Evolutionary conservation across 176 grass and related monocot genomes (phyloP).

Genomic region (Pharus latifolius): DNA sequence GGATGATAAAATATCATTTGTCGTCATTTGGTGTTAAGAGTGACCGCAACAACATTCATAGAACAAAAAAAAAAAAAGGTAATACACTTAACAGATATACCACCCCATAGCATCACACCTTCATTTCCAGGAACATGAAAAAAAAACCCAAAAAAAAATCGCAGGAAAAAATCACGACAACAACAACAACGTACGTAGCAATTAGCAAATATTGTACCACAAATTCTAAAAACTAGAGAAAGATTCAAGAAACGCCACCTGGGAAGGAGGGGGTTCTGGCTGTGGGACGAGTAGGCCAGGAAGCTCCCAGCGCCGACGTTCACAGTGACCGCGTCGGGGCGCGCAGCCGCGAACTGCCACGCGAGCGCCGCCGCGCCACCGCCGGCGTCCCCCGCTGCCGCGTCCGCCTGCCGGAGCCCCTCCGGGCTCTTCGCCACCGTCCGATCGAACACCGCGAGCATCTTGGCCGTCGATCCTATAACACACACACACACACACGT

Average conservation of each 20-base stretch:
- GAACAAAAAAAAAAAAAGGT: no score
- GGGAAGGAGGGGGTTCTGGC: slow-evolving; percentile 60
- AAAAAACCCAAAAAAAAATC: no score
- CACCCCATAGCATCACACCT: no score
- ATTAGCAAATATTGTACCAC: no score
- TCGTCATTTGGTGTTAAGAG: no score
- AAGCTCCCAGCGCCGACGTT: slow-evolving; percentile 16
- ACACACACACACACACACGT: not conserved
- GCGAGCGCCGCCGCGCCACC: slow-evolving; percentile 10
- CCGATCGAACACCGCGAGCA: slow-evolving; percentile 66
- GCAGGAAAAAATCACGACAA: no score
- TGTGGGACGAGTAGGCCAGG: slow-evolving; percentile 38
- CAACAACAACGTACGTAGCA: no score
- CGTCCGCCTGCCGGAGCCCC: slow-evolving; percentile 34
- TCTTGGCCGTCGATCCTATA: slow-evolving; percentile 10
- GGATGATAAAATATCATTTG: no score
- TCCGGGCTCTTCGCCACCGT: slow-evolving; percentile 60
- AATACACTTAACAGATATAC: no score
- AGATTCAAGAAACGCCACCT: slow-evolving; percentile 19
- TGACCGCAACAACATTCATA: no score
- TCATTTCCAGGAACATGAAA: no score
- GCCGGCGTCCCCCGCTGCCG: not conserved
- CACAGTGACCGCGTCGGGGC: slow-evolving; percentile 41
- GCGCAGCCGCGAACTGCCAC: slow-evolving; percentile 28
- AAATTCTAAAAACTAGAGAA: not conserved